Evolutionary conservation across 768 basidiomycete species (phyloP).

Genomic region (Pseudohyphozyma bogoriensis): DNA sequence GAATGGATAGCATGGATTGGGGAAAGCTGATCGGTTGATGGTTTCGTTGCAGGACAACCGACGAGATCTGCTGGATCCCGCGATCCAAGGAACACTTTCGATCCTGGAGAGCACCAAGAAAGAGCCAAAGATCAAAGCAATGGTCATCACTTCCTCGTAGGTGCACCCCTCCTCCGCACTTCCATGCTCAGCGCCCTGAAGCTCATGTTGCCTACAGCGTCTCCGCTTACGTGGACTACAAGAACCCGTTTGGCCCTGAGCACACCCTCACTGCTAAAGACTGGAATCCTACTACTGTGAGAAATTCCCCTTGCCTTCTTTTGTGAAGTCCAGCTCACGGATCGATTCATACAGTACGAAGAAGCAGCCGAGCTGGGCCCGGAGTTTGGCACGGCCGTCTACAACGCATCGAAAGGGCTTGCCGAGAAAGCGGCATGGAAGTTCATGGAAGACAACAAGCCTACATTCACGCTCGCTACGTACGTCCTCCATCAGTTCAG

Average conservation of each 20-base stretch:
- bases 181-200: background rate
- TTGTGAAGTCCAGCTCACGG: background rate
- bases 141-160: conserved; percentile 7
- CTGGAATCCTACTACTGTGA: conserved; percentile 9
- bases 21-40: background rate
- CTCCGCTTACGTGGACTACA: conserved; percentile 1
- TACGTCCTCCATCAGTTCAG: background rate
- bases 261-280: conserved; percentile 4
- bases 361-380: too few species aligned
- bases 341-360: background rate
- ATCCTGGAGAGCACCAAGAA: conserved; percentile 1
- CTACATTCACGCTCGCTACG: conserved; percentile 15
- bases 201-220: background rate
- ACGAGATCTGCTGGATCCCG: conserved; percentile 11
- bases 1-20: too few species aligned
- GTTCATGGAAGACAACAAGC: conserved; percentile 17
- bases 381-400: background rate
- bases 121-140: conserved; percentile 8
- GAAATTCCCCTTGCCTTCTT: too few species aligned
- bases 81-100: conserved; percentile 5
- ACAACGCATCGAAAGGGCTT: background rate
- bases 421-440: conserved; percentile 27
- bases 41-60: conserved; percentile 4
- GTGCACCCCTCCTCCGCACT: too few species aligned
- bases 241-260: background rate